Conservation (phyloP, 331 rosid genomes). For the Rhamnella rubrinervis region DNA sequence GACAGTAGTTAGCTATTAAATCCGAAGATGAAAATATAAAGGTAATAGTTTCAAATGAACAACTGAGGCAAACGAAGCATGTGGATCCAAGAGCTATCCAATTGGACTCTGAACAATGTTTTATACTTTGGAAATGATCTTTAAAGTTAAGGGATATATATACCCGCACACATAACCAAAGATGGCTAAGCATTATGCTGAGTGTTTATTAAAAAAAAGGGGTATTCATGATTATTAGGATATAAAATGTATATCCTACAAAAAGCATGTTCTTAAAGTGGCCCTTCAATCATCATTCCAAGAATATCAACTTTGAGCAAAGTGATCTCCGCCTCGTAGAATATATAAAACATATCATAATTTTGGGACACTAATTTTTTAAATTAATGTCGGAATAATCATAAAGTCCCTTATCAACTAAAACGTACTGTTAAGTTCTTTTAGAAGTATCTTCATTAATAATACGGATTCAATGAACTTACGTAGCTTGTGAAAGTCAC, state of each 20-base stretch:
- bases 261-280: constrained; percentile 33
- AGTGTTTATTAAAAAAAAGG: background rate
- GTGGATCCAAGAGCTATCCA: background rate
- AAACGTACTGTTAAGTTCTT: too few relatives aligned
- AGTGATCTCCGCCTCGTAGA: constrained; percentile 7
- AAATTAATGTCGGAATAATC: too few relatives aligned
- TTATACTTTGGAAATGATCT: background rate
- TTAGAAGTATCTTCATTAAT: too few relatives aligned
- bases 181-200: background rate
- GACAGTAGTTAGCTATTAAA: too few relatives aligned
- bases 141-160: background rate
- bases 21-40: too few relatives aligned
- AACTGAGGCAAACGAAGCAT: too few relatives aligned
- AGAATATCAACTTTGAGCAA: constrained; percentile 43
- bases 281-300: constrained; percentile 35
- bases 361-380: too few relatives aligned
- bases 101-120: background rate
- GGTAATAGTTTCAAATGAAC: too few relatives aligned
- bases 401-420: too few relatives aligned
- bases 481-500: too few relatives aligned
- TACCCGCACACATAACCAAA: background rate
- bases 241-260: constrained; percentile 29
- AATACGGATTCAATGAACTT: too few relatives aligned
- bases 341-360: background rate
- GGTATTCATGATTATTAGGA: constrained; percentile 17